Conservation (phyloP, 805 yeast species). For the Saturnispora bothae region DNA sequence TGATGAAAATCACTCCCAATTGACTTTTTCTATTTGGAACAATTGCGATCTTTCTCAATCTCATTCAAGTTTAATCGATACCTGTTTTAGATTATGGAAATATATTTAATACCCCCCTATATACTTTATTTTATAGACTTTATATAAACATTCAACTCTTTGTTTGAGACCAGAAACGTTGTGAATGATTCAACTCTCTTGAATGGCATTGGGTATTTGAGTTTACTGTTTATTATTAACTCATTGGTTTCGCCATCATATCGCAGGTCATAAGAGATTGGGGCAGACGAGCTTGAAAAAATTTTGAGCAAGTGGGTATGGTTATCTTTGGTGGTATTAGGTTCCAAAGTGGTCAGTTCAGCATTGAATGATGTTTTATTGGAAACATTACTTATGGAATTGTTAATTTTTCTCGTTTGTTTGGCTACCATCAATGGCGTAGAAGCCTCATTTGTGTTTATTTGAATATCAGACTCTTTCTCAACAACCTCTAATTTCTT, state of each 20-base stretch:
- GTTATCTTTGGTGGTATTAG: slow-evolving; percentile 14
- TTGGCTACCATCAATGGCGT: slow-evolving; percentile 1
- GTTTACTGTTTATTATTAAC: slow-evolving; percentile 15
- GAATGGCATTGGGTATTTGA: slow-evolving; percentile 27
- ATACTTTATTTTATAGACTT: neutral
- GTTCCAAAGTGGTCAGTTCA: slow-evolving; percentile 19
- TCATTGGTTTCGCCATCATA: slow-evolving; percentile 23
- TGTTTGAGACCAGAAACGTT: slow-evolving; percentile 5
- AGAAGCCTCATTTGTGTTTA: neutral
- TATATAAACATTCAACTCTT: slow-evolving; percentile 8
- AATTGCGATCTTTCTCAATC: too few species aligned
- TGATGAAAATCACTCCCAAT: too few species aligned
- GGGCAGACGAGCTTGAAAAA: slow-evolving; percentile 19
- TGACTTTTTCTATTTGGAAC: too few species aligned
- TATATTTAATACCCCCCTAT: too few species aligned
- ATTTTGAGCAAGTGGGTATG: slow-evolving; percentile 16
- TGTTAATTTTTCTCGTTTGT: neutral
- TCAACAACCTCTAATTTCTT: too few species aligned
- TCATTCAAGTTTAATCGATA: too few species aligned
- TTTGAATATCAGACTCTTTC: too few species aligned
- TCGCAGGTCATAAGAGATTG: slow-evolving; percentile 26
- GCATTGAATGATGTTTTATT: neutral
- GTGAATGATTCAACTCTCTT: slow-evolving; percentile 14
- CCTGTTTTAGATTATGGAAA: too few species aligned
- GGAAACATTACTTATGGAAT: neutral